Evolutionary conservation across 306 rosid species (phyloP).

Genomic region (Inga laurina): DNA sequence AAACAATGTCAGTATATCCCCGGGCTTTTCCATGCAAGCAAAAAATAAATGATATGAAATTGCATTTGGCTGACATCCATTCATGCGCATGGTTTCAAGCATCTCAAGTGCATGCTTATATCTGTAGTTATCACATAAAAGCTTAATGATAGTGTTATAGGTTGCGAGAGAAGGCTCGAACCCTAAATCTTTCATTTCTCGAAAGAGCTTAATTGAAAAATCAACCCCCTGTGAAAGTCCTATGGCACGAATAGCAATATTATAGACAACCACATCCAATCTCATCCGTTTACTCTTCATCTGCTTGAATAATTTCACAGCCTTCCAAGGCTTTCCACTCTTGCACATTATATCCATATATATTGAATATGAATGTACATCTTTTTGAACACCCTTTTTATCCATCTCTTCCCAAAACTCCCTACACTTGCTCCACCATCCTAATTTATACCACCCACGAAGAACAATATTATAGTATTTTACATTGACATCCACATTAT

Average conservation of each 20-base stretch:
- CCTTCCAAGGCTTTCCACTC: slow-evolving; percentile 90
- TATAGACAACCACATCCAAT: slow-evolving; percentile 79
- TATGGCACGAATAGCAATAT: slow-evolving; percentile 70
- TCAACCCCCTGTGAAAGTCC: slow-evolving; percentile 83
- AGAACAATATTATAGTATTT: slow-evolving; percentile 74
- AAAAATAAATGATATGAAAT: slow-evolving; percentile 70
- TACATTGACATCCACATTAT: slow-evolving; percentile 34
- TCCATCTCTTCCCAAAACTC: slow-evolving; percentile 97
- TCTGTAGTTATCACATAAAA: slow-evolving; percentile 68
- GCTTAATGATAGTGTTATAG: slow-evolving; percentile 75
- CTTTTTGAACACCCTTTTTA: slow-evolving; percentile 59
- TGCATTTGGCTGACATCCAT: slow-evolving; percentile 62
- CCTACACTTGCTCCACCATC: slow-evolving; percentile 86
- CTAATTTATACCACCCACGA: slow-evolving; percentile 80
- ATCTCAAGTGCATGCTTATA: slow-evolving; percentile 58
- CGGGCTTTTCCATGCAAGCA: slow-evolving; percentile 61
- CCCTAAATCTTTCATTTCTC: slow-evolving; percentile 80
- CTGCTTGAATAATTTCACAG: slow-evolving; percentile 75
- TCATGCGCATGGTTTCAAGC: slow-evolving; percentile 53
- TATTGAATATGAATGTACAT: slow-evolving; percentile 73
- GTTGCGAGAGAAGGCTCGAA: slow-evolving; percentile 66
- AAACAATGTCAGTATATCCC: slow-evolving; percentile 63
- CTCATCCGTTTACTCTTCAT: slow-evolving; percentile 62
- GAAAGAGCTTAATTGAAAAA: slow-evolving; percentile 53
- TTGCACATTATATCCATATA: slow-evolving; percentile 87